phyloP scores from a whole-genome alignment of 177 flowering plant genomes.

The Vitis hybrid region DNA sequence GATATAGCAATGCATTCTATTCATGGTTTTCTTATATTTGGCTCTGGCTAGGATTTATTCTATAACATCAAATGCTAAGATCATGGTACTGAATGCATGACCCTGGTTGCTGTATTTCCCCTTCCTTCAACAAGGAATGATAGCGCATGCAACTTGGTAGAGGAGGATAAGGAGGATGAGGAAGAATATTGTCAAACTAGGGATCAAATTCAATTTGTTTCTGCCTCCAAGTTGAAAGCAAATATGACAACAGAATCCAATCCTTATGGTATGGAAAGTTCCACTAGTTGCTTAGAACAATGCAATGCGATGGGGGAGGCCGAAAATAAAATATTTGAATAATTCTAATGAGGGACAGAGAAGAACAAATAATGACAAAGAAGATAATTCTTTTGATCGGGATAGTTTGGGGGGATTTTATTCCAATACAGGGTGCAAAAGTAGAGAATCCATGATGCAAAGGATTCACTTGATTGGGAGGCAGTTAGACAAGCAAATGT shows the following conservation, averaged over 20 bases:
- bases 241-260: no score
- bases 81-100: constrained; percentile 45
- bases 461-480: constrained; percentile 38
- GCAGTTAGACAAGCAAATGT: constrained; percentile 25
- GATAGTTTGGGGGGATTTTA: constrained; percentile 11
- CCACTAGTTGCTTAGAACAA: no score
- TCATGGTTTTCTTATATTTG: no score
- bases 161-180: neutral
- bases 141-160: no score
- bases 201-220: no score
- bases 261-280: no score
- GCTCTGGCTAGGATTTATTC: no score
- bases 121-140: constrained; percentile 5
- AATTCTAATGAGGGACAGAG: neutral
- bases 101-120: constrained; percentile 57
- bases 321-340: neutral
- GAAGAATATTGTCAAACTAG: neutral
- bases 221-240: no score
- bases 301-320: no score
- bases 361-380: neutral
- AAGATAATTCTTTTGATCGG: constrained; percentile 18
- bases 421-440: constrained; percentile 9
- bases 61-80: no score
- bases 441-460: neutral
- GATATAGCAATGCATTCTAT: no score